These are phyloP conservation scores for Toxoplasma gondii DNA, from an alignment of 169 alveolate species.

Conservation along the genomic window DNA sequence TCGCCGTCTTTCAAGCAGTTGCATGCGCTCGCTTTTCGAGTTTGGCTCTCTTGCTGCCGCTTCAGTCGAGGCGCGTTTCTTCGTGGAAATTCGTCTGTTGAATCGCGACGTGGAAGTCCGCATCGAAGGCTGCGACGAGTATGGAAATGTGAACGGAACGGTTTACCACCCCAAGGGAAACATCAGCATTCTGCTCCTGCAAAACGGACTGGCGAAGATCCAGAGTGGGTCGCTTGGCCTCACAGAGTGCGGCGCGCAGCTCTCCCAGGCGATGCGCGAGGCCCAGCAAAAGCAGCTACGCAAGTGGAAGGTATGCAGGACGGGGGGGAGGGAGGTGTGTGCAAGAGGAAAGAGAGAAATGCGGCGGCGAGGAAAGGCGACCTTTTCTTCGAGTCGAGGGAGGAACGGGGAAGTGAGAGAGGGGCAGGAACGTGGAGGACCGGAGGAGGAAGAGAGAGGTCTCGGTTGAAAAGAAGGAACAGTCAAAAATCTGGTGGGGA, in stretches of 20 bases:
- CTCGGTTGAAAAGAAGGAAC: background rate
- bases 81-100: slow-evolving; percentile 67
- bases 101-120: slow-evolving; percentile 69
- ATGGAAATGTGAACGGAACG: slow-evolving; percentile 54
- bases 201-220: slow-evolving; percentile 61
- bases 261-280: slow-evolving; percentile 48
- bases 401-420: background rate
- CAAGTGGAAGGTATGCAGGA: slow-evolving; percentile 61
- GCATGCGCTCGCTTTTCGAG: background rate
- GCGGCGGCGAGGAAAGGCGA: too few relatives aligned
- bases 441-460: background rate
- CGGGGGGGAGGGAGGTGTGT: background rate
- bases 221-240: slow-evolving; percentile 2
- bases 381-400: too few relatives aligned
- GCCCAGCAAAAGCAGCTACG: slow-evolving; percentile 55
- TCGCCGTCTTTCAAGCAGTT: too few relatives aligned
- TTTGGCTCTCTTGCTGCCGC: background rate
- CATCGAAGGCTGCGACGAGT: slow-evolving; percentile 56
- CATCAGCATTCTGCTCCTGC: slow-evolving; percentile 51
- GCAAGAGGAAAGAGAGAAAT: too few relatives aligned
- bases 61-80: slow-evolving; percentile 64
- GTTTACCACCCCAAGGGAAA: slow-evolving; percentile 67
- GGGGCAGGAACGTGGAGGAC: background rate
- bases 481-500: background rate
- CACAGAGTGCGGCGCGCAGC: slow-evolving; percentile 35